Evolutionary conservation across 2,329 filamentous ascomycete species (phyloP).

Genomic region (Leptographium lundbergii): DNA sequence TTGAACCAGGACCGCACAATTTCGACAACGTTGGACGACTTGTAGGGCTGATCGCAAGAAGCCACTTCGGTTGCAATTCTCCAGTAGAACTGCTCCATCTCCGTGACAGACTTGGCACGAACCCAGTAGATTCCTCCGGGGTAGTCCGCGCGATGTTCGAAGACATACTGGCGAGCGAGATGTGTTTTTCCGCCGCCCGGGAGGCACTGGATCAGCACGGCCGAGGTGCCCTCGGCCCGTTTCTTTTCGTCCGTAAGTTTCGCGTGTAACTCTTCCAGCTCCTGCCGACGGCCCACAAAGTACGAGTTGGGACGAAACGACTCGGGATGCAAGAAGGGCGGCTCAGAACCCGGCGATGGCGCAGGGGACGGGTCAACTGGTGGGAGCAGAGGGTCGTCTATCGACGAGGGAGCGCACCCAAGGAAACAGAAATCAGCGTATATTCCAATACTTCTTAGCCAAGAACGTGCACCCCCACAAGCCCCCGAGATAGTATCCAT

Average conservation of each 20-base stretch:
- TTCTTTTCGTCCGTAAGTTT: conserved; percentile 45
- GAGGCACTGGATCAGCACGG: conserved; percentile 50
- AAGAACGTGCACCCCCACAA: too few relatives aligned
- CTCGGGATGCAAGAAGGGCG: conserved; percentile 34
- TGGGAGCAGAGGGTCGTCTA: neutral
- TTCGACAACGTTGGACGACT: conserved; percentile 36
- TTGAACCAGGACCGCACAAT: conserved; percentile 51
- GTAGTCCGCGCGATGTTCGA: conserved; percentile 43
- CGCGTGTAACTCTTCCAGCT: conserved; percentile 44
- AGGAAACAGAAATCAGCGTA: neutral
- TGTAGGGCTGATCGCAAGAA: conserved; percentile 24
- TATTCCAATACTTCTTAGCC: neutral
- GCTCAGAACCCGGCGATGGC: conserved; percentile 1
- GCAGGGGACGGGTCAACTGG: neutral
- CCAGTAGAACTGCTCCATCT: conserved; percentile 50
- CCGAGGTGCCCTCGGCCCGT: conserved; percentile 43
- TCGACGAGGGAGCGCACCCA: neutral
- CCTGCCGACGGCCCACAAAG: conserved; percentile 46
- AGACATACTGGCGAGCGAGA: conserved; percentile 55
- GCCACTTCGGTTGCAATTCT: conserved; percentile 48
- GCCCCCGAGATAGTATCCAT: too few relatives aligned
- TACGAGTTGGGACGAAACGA: conserved; percentile 50
- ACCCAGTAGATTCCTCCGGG: conserved; percentile 60
- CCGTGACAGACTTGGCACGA: conserved; percentile 44
- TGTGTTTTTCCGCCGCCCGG: conserved; percentile 59